phyloP scores from a whole-genome alignment of 495 filamentous ascomycete genomes.

The Aspergillus coremiiformis region DNA sequence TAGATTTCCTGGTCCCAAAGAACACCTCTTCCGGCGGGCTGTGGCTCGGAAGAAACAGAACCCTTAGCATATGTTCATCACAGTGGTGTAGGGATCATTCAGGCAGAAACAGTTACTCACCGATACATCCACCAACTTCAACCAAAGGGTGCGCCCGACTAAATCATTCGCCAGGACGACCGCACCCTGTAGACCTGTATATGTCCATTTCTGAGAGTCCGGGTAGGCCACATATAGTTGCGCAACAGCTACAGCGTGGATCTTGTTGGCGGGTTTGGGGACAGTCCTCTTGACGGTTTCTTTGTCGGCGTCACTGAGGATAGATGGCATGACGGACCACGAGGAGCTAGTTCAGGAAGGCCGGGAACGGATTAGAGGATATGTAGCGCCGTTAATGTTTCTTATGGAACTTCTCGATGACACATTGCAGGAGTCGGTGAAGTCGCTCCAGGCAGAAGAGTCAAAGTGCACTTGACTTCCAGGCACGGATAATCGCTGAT shows the following conservation, averaged over 20 bases:
- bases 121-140: slow-evolving; percentile 94
- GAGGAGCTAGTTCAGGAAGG: slow-evolving; percentile 1
- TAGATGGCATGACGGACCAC: slow-evolving; percentile 65
- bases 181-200: slow-evolving; percentile 89
- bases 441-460: slow-evolving; percentile 3
- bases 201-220: slow-evolving; percentile 79
- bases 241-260: slow-evolving; percentile 86
- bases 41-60: slow-evolving; percentile 5
- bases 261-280: slow-evolving; percentile 89
- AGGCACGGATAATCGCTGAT: slow-evolving; percentile 13
- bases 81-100: neutral
- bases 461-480: slow-evolving; percentile 4
- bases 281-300: slow-evolving; percentile 86
- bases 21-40: slow-evolving; percentile 78
- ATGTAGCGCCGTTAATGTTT: slow-evolving; percentile 5
- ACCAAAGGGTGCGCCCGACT: slow-evolving; percentile 91
- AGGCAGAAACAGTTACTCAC: slow-evolving; percentile 46
- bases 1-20: slow-evolving; percentile 99
- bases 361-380: slow-evolving; percentile 5
- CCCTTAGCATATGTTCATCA: slow-evolving; percentile 9
- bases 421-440: slow-evolving; percentile 30
- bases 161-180: slow-evolving; percentile 89
- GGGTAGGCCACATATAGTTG: slow-evolving; percentile 92
- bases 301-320: slow-evolving; percentile 85
- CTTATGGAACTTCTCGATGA: slow-evolving; percentile 12